Base-by-base conservation (phyloP, 805 yeast genomes). In the Nakazawaea pomicola region DNA sequence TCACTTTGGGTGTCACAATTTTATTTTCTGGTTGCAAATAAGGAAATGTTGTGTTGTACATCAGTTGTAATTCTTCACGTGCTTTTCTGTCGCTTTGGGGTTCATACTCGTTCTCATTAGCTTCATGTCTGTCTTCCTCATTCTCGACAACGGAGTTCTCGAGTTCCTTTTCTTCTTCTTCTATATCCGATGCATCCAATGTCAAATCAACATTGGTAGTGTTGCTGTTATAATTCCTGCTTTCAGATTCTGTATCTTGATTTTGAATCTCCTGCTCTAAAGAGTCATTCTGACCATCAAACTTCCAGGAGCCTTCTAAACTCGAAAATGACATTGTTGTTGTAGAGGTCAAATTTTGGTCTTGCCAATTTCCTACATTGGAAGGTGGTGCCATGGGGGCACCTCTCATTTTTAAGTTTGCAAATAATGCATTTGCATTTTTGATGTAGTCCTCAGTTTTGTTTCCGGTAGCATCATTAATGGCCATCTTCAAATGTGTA, bases 351-450 rank as follows among this genome's bases (percentile, higher is more conserved):
- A 17, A 9, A 23, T 23, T 24, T 6, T 24, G 21, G 6, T 36
- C 14, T 3, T 17, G 17, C 21, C 19, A 16, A 19, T 36, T 23
- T 12, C 29, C 28, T 8, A 10, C 6, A 11, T 15, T 11, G 11
- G 11, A 11, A 25, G n/a, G 24, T 6, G 14, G 25, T 15, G 4
- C 19, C 21, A 40, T 12, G 10, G 44, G 35, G 5, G 36, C 38
- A 3, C 45, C 41, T 27, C 28, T 30, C 23, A 30, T 8, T 18
- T 37, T 42, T 32, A 42, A 42, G 15, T 37, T 37, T 8, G 30
- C 38, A 30, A 49, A 54, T 4, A 52, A 18, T 29, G 43, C 54
- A 11, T 51, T 51, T 3, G 57, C 51, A 25, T 46, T 49, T 18
- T 47, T 38, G 4, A 55, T 43, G 17, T 49, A 46, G 23, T 53